Evolutionary conservation across 2,329 filamentous ascomycete genomes (phyloP).

Genomic region (Trichoderma cornu-damae): DNA sequence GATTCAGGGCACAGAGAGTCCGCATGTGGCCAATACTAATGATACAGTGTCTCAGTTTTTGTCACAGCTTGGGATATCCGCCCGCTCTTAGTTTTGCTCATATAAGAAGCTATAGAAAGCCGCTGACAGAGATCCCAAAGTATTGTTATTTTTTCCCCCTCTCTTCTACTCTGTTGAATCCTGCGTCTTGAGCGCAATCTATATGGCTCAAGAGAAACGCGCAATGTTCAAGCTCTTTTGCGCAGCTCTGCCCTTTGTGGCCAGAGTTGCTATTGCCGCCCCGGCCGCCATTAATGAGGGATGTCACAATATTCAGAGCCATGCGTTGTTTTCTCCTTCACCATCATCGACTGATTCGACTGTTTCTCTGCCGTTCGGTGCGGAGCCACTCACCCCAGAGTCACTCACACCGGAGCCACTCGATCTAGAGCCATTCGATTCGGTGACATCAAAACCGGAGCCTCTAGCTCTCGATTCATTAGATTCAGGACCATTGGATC

Average conservation of each 20-base stretch:
- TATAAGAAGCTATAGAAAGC: conserved; percentile 3
- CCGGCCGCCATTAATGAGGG: neutral
- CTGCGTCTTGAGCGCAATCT: neutral
- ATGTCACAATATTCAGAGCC: neutral
- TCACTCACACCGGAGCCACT: neutral
- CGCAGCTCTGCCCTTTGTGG: conserved; percentile 26
- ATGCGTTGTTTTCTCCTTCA: neutral
- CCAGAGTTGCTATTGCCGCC: conserved; percentile 23
- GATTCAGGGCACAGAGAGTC: neutral
- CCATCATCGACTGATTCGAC: neutral
- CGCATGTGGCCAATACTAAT: neutral
- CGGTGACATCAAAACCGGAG: no score
- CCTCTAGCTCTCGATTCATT: no score
- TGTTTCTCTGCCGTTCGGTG: neutral
- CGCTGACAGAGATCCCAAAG: neutral
- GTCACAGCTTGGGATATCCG: neutral
- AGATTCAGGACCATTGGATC: no score
- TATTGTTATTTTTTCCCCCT: neutral
- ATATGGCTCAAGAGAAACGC: neutral
- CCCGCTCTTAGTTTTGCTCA: neutral
- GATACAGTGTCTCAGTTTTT: neutral
- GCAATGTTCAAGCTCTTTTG: conserved; percentile 26
- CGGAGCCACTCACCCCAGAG: neutral
- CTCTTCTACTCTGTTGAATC: neutral
- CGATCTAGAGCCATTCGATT: neutral